phyloP scores from a whole-genome alignment of 352 stramenopile species.

The Elongisporangium undulatum region DNA sequence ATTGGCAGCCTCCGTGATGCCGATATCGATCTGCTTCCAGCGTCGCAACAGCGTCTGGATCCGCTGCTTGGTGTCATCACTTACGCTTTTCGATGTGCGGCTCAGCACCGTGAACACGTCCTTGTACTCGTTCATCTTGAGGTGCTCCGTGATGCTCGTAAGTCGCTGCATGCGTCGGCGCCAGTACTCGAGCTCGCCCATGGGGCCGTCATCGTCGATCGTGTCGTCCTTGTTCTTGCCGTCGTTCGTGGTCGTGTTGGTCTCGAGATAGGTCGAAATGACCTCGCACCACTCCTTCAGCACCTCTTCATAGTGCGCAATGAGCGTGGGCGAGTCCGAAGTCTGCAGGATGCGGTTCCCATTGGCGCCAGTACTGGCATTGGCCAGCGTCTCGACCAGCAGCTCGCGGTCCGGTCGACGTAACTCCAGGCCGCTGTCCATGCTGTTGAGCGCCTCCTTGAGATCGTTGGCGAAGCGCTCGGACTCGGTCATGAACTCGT shows the following conservation, averaged over 20 bases:
- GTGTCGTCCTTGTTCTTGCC: slow-evolving; percentile 60
- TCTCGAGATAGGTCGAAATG: slow-evolving; percentile 93
- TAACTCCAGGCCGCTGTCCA: slow-evolving; percentile 94
- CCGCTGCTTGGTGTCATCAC: slow-evolving; percentile 89
- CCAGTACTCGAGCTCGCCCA: slow-evolving; percentile 98
- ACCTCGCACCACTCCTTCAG: slow-evolving; percentile 97
- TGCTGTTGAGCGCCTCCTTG: slow-evolving; percentile 94
- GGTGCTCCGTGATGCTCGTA: slow-evolving; percentile 98
- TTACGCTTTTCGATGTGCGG: slow-evolving; percentile 78
- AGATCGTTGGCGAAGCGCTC: slow-evolving; percentile 93
- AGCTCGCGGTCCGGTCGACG: slow-evolving; percentile 81
- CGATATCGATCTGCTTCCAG: slow-evolving; percentile 99
- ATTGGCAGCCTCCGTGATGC: slow-evolving; percentile 97
- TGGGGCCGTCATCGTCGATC: slow-evolving; percentile 90
- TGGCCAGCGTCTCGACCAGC: slow-evolving; percentile 45
- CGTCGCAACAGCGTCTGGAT: slow-evolving; percentile 91
- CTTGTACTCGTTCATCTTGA: slow-evolving; percentile 97
- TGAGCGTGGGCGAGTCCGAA: slow-evolving; percentile 85
- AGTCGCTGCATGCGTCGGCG: slow-evolving; percentile 94
- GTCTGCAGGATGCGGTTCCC: slow-evolving; percentile 58
- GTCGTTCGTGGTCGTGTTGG: slow-evolving; percentile 65
- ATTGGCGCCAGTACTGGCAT: slow-evolving; percentile 29
- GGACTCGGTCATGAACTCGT: slow-evolving; percentile 93
- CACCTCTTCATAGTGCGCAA: slow-evolving; percentile 94
- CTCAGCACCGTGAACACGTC: slow-evolving; percentile 92